phyloP scores from a whole-genome alignment of 2,329 filamentous ascomycete species.

The Immersiporthe knoxdaviesiana region DNA sequence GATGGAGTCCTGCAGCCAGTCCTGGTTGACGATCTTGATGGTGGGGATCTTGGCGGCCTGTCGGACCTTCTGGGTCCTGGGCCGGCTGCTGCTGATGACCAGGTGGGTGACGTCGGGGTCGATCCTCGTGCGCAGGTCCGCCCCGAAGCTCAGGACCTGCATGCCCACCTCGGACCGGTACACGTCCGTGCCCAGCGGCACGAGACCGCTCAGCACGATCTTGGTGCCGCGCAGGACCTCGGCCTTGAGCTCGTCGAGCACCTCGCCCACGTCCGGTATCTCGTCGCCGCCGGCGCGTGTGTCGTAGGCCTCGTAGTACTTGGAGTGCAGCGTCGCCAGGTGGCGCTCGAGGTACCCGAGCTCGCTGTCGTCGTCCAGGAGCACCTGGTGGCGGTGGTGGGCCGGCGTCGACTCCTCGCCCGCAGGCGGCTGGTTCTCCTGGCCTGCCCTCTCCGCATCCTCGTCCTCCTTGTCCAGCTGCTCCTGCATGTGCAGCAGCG shows the following conservation, averaged over 20 bases:
- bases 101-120: conserved; percentile 71
- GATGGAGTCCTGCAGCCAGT: conserved; percentile 87
- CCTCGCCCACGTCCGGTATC: conserved; percentile 82
- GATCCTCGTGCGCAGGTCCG: conserved; percentile 61
- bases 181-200: conserved; percentile 80
- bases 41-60: conserved; percentile 78
- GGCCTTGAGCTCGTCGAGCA: conserved; percentile 83
- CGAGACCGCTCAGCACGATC: conserved; percentile 87
- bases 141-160: conserved; percentile 87
- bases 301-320: conserved; percentile 86
- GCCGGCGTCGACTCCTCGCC: conserved; percentile 35
- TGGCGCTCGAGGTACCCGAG: conserved; percentile 76
- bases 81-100: conserved; percentile 70
- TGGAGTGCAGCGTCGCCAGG: conserved; percentile 72
- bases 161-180: conserved; percentile 83
- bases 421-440: conserved; percentile 45
- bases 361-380: conserved; percentile 87
- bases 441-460: conserved; percentile 53
- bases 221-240: conserved; percentile 74
- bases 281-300: conserved; percentile 53
- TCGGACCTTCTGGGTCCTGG: conserved; percentile 87
- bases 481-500: conserved; percentile 89
- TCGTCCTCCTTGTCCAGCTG: conserved; percentile 85
- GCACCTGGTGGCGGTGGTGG: conserved; percentile 69
- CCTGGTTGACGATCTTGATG: conserved; percentile 88